These are phyloP conservation scores for Xylaria intraflava DNA, from an alignment of 495 filamentous ascomycete genomes.

Conservation along the genomic window DNA sequence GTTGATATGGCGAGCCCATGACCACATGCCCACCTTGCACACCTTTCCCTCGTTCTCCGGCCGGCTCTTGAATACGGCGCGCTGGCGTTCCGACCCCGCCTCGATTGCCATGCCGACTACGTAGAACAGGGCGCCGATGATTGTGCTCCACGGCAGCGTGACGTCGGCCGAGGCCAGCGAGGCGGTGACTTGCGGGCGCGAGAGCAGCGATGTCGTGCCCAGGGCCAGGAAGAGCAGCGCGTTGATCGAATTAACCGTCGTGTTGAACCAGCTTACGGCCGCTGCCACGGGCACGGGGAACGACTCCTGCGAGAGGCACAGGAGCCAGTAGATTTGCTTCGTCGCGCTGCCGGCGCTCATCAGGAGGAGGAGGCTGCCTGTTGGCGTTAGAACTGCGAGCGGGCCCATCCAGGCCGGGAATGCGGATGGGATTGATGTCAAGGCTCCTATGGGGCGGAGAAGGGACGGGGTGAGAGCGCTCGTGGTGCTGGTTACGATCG, in stretches of 20 bases:
- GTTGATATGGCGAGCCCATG: constrained; percentile 51
- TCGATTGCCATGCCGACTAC: constrained; percentile 43
- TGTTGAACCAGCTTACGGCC: constrained; percentile 38
- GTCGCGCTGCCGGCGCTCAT: constrained; percentile 44
- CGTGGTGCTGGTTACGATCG: background rate
- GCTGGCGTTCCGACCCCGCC: constrained; percentile 45
- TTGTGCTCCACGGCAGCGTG: constrained; percentile 23
- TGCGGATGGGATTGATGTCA: background rate
- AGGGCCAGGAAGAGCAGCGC: constrained; percentile 38
- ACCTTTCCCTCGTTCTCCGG: constrained; percentile 49
- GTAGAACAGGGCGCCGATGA: constrained; percentile 41
- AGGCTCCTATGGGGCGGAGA: constrained; percentile 18
- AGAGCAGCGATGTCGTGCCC: constrained; percentile 32
- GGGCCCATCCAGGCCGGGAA: background rate
- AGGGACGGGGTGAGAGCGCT: constrained; percentile 22
- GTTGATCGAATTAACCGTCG: constrained; percentile 41
- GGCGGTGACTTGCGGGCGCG: constrained; percentile 8
- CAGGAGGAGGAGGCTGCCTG: constrained; percentile 34
- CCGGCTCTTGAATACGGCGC: constrained; percentile 46
- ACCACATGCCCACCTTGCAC: constrained; percentile 47
- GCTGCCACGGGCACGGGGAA: constrained; percentile 33
- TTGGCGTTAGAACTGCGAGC: constrained; percentile 14
- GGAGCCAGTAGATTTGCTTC: constrained; percentile 47
- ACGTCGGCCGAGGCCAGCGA: background rate
- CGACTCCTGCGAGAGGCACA: constrained; percentile 35